A percentile compares a stretch with the other conserved stretches of the same genome.
These are phyloP conservation scores for Melaleuca alternifolia DNA, from an alignment of 345 rosid species.

Conservation along the genomic window DNA sequence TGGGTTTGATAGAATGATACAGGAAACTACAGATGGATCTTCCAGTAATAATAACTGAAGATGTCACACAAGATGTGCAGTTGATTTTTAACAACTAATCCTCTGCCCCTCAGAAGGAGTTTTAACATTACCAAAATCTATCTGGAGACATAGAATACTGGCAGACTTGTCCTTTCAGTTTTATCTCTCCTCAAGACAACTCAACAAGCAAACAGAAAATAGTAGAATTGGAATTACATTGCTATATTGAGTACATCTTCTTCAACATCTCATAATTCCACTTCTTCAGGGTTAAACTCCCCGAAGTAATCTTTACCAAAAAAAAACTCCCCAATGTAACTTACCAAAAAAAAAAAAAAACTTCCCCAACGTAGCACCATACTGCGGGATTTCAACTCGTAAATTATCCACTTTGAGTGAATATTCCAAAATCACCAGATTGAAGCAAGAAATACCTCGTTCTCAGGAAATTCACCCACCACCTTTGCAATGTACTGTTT, in stretches of 20 bases:
- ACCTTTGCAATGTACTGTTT: slow-evolving; percentile 75
- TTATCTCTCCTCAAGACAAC: background rate
- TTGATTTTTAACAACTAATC: background rate
- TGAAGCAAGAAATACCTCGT: slow-evolving; percentile 44
- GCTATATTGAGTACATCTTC: background rate
- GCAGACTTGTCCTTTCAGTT: background rate
- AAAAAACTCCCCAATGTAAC: too few relatives aligned
- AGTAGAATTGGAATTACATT: background rate
- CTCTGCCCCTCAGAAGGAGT: background rate
- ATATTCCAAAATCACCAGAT: background rate
- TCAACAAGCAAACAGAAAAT: background rate
- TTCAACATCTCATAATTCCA: background rate
- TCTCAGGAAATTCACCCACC: slow-evolving; percentile 65
- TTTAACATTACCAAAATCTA: background rate
- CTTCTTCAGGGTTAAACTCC: background rate
- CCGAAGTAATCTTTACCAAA: too few relatives aligned
- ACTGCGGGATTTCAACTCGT: background rate
- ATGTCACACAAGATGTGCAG: background rate
- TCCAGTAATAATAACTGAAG: background rate
- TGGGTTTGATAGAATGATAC: background rate
- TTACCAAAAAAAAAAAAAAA: too few relatives aligned
- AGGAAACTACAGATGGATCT: background rate
- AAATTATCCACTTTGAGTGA: background rate
- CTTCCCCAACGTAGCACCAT: background rate
- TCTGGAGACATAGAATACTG: background rate